These are phyloP conservation scores for Colletotrichum orchidophilum DNA, from an alignment of 2,329 filamentous ascomycete species.

Conservation along the genomic window DNA sequence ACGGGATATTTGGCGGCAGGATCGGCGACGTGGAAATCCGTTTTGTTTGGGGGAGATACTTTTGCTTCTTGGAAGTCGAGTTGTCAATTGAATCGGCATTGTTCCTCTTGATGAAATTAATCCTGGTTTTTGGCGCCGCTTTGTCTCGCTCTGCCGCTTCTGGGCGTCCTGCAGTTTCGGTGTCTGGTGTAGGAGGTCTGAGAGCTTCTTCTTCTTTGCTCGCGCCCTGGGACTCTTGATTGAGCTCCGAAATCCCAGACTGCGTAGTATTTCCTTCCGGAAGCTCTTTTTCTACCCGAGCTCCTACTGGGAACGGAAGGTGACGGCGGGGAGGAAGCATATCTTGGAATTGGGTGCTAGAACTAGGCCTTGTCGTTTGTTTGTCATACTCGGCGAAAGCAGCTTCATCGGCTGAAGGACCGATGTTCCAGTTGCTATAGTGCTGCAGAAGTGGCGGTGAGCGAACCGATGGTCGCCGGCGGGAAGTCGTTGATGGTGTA, in stretches of 20 bases:
- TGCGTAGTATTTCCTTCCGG: not conserved
- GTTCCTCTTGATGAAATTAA: not conserved
- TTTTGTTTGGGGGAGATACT: not conserved
- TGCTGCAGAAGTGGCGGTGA: not conserved
- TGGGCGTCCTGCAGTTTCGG: not conserved
- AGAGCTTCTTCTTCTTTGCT: not conserved
- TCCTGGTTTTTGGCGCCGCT: not conserved
- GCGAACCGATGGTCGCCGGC: not conserved
- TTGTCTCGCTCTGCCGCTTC: not conserved
- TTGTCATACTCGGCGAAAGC: not conserved
- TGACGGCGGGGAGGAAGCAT: conserved; percentile 9
- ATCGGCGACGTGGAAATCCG: not conserved
- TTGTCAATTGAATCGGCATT: not conserved
- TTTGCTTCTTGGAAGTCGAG: not conserved
- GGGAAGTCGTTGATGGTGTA: not conserved
- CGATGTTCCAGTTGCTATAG: not conserved
- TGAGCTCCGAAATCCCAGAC: too few species aligned
- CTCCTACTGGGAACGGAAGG: not conserved
- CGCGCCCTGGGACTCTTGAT: not conserved
- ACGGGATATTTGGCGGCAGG: not conserved
- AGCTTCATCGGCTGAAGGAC: not conserved
- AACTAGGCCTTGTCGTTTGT: not conserved
- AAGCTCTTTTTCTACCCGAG: not conserved
- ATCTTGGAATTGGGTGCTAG: not conserved
- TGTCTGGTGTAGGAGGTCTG: not conserved